phyloP scores from a whole-genome alignment of 768 basidiomycete genomes.

The Cyclocybe cylindracea region DNA sequence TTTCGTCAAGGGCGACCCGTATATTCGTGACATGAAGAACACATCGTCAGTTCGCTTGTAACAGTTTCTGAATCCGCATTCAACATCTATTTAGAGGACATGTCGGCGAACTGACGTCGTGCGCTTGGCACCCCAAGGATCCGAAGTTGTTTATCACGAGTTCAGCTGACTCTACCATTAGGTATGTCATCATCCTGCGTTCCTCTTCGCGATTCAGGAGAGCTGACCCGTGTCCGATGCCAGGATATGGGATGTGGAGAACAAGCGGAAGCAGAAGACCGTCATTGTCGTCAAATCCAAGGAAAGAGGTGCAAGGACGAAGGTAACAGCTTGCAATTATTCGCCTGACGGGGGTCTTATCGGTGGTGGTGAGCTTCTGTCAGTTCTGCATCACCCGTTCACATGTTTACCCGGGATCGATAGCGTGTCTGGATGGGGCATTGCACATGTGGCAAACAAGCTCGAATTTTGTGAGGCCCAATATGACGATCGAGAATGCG shows the following conservation, averaged over 20 bases:
- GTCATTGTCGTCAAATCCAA: constrained; percentile 98
- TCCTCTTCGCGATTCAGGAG: neutral
- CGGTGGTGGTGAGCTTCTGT: constrained; percentile 66
- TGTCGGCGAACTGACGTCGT: constrained; percentile 87
- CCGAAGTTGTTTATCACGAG: constrained; percentile 84
- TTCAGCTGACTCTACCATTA: constrained; percentile 94
- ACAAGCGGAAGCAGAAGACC: constrained; percentile 90
- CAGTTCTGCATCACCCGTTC: constrained; percentile 10
- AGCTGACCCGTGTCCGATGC: neutral
- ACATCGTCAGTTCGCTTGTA: constrained; percentile 69
- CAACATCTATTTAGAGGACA: constrained; percentile 66
- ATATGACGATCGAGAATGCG: constrained; percentile 82
- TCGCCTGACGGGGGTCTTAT: constrained; percentile 89
- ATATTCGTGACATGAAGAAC: constrained; percentile 98
- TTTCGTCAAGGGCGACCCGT: constrained; percentile 93
- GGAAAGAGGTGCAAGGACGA: constrained; percentile 91
- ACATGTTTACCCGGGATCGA: constrained; percentile 13
- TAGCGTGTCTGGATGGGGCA: constrained; percentile 90
- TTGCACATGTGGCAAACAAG: constrained; percentile 91
- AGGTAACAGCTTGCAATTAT: constrained; percentile 85
- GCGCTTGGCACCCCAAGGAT: constrained; percentile 92
- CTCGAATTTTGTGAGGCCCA: constrained; percentile 93
- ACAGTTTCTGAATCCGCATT: too few species aligned
- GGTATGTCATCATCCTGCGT: constrained; percentile 42
- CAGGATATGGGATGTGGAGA: constrained; percentile 94